A percentile compares a stretch with the other conserved stretches of the same genome.
Conservation (phyloP, 352 stramenopile species). For the Stramenopiles sp. region DNA sequence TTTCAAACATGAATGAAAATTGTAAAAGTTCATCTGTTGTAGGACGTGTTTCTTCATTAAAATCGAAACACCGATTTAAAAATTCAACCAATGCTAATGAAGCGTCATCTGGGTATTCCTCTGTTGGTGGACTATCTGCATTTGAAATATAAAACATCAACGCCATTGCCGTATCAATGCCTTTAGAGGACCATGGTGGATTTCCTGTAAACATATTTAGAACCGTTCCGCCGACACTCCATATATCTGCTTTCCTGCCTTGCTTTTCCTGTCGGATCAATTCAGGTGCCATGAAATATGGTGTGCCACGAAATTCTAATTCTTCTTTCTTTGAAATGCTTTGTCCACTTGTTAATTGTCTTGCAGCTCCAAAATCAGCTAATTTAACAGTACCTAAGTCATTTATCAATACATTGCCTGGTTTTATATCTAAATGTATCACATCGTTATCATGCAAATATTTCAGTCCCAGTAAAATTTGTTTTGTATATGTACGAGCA, state of each 20-base stretch:
- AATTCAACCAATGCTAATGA: constrained; percentile 1
- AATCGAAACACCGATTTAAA: constrained; percentile 1
- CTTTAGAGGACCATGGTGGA: constrained; percentile 37
- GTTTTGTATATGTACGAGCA: constrained; percentile 41
- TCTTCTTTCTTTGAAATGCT: constrained; percentile 32
- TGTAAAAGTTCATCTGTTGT: neutral
- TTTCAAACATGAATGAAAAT: neutral
- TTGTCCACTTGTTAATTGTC: constrained; percentile 29
- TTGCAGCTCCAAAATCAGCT: constrained; percentile 72
- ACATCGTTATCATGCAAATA: constrained; percentile 63
- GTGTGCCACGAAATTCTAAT: constrained; percentile 36
- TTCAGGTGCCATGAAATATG: constrained; percentile 62
- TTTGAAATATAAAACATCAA: constrained; percentile 8
- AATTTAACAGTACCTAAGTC: constrained; percentile 77
- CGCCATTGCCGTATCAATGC: constrained; percentile 4
- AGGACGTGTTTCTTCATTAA: neutral
- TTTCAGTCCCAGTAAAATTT: constrained; percentile 50
- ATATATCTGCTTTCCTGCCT: constrained; percentile 42
- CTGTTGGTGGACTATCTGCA: neutral
- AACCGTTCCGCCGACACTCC: constrained; percentile 44
- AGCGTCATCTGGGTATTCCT: constrained; percentile 1
- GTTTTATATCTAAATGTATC: constrained; percentile 54
- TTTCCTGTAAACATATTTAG: constrained; percentile 47
- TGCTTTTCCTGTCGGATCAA: constrained; percentile 61
- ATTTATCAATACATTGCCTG: constrained; percentile 77